These are phyloP conservation scores for Isoetes engelmannii DNA, from an alignment of 83 land plant genomes.

Conservation along the genomic window DNA sequence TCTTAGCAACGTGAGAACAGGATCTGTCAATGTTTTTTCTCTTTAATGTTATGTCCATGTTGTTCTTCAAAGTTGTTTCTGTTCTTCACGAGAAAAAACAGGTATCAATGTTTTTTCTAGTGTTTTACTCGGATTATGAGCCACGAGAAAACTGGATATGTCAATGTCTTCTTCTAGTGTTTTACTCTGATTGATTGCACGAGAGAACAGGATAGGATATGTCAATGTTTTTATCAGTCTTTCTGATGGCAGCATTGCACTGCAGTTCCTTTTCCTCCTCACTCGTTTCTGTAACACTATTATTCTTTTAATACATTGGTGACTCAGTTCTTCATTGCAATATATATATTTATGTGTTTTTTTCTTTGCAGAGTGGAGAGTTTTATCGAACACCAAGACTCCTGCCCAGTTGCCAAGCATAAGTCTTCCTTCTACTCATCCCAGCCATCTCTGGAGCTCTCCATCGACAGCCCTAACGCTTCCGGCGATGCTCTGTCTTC, in stretches of 20 bases:
- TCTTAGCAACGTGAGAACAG: not conserved
- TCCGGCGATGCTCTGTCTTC: too few relatives aligned
- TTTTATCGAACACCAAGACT: slow-evolving; percentile 91
- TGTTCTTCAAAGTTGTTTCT: not conserved
- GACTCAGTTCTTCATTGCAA: too few relatives aligned
- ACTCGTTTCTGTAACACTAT: too few relatives aligned
- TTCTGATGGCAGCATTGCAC: too few relatives aligned
- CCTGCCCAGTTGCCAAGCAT: slow-evolving; percentile 46
- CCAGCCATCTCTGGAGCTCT: too few relatives aligned
- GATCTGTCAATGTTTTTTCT: not conserved
- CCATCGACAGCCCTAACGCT: too few relatives aligned
- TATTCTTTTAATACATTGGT: too few relatives aligned
- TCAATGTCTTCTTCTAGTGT: not conserved
- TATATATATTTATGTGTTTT: too few relatives aligned
- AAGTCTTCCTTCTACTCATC: not conserved
- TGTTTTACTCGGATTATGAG: not conserved
- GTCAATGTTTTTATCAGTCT: too few relatives aligned
- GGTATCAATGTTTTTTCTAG: not conserved
- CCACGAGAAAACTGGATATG: not conserved
- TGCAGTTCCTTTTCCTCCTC: too few relatives aligned
- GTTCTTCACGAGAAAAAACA: not conserved
- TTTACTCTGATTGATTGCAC: not conserved
- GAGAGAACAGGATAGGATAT: not conserved
- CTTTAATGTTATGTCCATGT: not conserved
- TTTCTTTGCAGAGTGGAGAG: slow-evolving; percentile 65